These are phyloP conservation scores for Stagonosporopsis vannaccii DNA, from an alignment of 2,329 filamentous ascomycete genomes.

Conservation along the genomic window DNA sequence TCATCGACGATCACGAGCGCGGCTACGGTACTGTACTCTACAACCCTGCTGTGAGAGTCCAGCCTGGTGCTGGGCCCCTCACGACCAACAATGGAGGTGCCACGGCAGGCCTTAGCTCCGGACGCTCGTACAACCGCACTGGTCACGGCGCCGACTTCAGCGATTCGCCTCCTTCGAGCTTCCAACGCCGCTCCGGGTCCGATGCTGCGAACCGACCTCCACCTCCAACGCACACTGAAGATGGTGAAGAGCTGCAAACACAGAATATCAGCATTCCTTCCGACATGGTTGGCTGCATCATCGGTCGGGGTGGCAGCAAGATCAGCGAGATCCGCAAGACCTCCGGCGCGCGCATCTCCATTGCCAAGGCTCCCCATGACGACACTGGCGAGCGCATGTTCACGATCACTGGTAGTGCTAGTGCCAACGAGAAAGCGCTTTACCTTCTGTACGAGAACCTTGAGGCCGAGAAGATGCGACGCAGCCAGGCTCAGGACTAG, in stretches of 20 bases:
- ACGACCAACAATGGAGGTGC: constrained; percentile 60
- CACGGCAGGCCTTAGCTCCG: constrained; percentile 62
- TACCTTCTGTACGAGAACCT: constrained; percentile 98
- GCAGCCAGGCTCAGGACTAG: constrained; percentile 73
- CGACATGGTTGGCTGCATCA: constrained; percentile 99
- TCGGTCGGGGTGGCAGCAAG: constrained; percentile 92
- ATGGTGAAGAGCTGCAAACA: constrained; percentile 96
- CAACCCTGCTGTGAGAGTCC: constrained; percentile 92
- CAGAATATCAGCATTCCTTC: constrained; percentile 99
- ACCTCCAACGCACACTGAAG: constrained; percentile 86
- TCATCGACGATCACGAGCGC: constrained; percentile 97
- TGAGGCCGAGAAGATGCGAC: constrained; percentile 98
- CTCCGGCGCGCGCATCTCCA: constrained; percentile 95
- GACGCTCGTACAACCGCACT: constrained; percentile 81
- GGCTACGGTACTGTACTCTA: constrained; percentile 97
- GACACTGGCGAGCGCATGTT: constrained; percentile 99
- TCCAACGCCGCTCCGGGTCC: constrained; percentile 80
- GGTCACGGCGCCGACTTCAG: constrained; percentile 98
- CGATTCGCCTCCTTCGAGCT: constrained; percentile 70
- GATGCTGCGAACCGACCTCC: constrained; percentile 80
- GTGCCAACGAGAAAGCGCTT: constrained; percentile 93
- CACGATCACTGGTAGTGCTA: constrained; percentile 95
- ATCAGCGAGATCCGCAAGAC: constrained; percentile 98
- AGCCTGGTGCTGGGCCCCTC: constrained; percentile 64
- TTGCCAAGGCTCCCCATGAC: constrained; percentile 95